Evolutionary conservation across 2,329 filamentous ascomycete genomes (phyloP).

Genomic region (Botrytis squamosa): DNA sequence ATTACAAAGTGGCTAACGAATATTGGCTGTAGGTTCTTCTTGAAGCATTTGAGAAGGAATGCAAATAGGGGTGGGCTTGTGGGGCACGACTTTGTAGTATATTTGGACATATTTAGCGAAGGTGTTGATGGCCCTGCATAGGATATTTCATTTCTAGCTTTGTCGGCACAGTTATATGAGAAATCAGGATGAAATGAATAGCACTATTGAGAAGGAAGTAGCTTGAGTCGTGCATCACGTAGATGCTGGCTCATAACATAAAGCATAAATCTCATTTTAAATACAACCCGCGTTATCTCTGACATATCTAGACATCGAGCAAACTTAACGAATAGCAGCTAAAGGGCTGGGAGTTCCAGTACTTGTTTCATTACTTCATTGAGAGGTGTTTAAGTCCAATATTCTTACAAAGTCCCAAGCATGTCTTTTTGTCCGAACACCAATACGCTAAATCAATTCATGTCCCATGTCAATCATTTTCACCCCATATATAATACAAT

Average conservation of each 20-base stretch:
- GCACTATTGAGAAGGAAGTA: background rate
- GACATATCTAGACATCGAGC: background rate
- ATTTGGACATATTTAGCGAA: background rate
- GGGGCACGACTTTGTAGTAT: background rate
- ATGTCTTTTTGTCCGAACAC: slow-evolving; percentile 7
- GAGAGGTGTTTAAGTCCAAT: slow-evolving; percentile 13
- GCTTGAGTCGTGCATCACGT: background rate
- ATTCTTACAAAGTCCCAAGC: background rate
- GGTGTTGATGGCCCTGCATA: background rate
- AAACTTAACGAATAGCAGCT: background rate
- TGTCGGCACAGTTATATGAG: too few species aligned
- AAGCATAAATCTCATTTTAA: background rate
- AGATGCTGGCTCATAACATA: background rate
- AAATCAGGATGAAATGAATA: background rate
- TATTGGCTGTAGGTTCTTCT: slow-evolving; percentile 16
- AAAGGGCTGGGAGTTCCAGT: background rate
- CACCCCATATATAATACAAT: background rate
- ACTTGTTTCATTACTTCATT: slow-evolving; percentile 10
- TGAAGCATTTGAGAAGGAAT: slow-evolving; percentile 17
- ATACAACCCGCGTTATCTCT: background rate
- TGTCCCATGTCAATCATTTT: background rate
- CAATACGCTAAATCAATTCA: slow-evolving; percentile 6
- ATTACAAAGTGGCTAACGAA: background rate
- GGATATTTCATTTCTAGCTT: background rate
- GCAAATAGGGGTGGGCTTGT: background rate